These are phyloP conservation scores for Thelephora ganbajun DNA, from an alignment of 768 basidiomycete species.

Conservation along the genomic window DNA sequence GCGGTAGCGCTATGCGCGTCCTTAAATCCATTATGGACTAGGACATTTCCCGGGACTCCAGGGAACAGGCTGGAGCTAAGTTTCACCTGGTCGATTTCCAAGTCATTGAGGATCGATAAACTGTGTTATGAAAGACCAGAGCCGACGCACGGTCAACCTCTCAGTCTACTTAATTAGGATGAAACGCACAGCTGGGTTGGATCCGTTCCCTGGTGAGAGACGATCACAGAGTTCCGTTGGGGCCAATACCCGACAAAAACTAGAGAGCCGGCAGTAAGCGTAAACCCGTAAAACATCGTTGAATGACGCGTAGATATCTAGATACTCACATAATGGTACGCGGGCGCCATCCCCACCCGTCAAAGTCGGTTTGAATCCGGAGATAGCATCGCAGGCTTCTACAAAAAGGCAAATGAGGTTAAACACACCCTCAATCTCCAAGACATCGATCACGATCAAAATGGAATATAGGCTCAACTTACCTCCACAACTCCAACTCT, in stretches of 20 bases:
- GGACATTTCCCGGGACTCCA: slow-evolving; percentile 30
- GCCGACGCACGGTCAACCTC: neutral
- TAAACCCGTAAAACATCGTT: neutral
- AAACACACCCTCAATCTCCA: neutral
- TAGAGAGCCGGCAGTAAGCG: slow-evolving; percentile 8
- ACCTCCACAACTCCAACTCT: slow-evolving; percentile 34
- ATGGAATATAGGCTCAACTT: slow-evolving; percentile 5
- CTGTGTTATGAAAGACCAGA: slow-evolving; percentile 15
- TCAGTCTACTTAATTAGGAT: too few relatives aligned
- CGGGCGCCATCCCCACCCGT: slow-evolving; percentile 35
- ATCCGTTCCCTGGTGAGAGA: slow-evolving; percentile 50
- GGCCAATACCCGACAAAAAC: slow-evolving; percentile 50
- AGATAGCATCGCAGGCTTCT: slow-evolving; percentile 29
- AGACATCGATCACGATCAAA: neutral
- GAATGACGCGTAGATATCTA: neutral
- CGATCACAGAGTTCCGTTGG: slow-evolving; percentile 34
- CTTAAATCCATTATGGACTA: slow-evolving; percentile 41
- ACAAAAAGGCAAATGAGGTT: neutral
- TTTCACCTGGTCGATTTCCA: slow-evolving; percentile 22
- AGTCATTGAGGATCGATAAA: slow-evolving; percentile 36
- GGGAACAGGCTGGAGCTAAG: slow-evolving; percentile 40
- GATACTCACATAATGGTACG: slow-evolving; percentile 23
- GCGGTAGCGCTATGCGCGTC: slow-evolving; percentile 36
- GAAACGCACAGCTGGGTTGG: slow-evolving; percentile 33
- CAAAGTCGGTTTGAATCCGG: slow-evolving; percentile 25